Evolutionary conservation across 352 stramenopile species (phyloP).

Genomic region (Phytopythium ostracodes): DNA sequence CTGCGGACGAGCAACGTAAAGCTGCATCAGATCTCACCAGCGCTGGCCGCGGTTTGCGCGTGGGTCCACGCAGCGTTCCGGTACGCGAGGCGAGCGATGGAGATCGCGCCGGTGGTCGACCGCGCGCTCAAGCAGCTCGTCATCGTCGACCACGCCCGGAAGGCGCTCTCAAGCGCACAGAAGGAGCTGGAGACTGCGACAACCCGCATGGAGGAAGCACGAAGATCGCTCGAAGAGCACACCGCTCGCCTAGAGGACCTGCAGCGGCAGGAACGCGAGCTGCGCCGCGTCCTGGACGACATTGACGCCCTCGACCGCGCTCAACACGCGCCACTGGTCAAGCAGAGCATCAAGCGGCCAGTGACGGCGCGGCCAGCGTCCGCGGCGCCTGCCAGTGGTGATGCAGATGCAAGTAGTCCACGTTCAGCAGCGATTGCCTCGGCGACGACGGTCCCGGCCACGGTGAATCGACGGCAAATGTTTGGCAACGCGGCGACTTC

Average conservation of each 20-base stretch:
- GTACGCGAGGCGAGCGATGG: slow-evolving; percentile 58
- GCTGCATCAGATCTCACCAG: slow-evolving; percentile 56
- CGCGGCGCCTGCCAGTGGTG: background rate
- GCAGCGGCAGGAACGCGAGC: slow-evolving; percentile 16
- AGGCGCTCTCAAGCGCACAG: slow-evolving; percentile 15
- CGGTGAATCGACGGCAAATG: slow-evolving; percentile 29
- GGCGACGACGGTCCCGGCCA: slow-evolving; percentile 1
- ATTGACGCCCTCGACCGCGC: slow-evolving; percentile 58
- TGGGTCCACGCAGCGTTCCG: slow-evolving; percentile 75
- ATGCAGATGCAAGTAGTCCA: background rate
- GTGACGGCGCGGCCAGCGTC: slow-evolving; percentile 10
- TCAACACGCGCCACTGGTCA: slow-evolving; percentile 52
- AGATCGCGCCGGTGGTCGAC: slow-evolving; percentile 63
- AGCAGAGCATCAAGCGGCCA: slow-evolving; percentile 52
- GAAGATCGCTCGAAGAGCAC: slow-evolving; percentile 4
- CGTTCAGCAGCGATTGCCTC: background rate
- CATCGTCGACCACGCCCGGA: slow-evolving; percentile 45
- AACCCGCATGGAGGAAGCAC: slow-evolving; percentile 14
- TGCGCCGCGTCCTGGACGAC: slow-evolving; percentile 54
- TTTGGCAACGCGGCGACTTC: slow-evolving; percentile 27
- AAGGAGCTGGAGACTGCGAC: slow-evolving; percentile 12
- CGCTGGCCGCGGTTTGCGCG: slow-evolving; percentile 48
- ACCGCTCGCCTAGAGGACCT: slow-evolving; percentile 9
- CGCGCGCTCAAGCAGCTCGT: slow-evolving; percentile 50
- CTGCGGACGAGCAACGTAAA: slow-evolving; percentile 63